Evolutionary conservation across 2,329 filamentous ascomycete species (phyloP).

Genomic region (Aspergillus latus): DNA sequence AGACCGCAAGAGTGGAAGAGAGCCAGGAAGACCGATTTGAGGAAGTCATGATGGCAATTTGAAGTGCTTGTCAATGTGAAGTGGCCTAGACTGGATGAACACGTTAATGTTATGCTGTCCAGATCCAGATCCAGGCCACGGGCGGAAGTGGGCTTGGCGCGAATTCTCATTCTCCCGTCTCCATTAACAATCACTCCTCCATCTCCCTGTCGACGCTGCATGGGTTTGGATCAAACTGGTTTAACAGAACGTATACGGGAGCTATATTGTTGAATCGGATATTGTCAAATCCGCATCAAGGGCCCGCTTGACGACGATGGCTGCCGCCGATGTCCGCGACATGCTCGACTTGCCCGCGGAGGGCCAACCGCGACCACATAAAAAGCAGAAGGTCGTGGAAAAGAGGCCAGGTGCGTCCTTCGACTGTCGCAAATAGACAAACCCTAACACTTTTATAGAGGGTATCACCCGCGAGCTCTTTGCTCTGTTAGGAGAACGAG

Average conservation of each 20-base stretch:
- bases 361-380: slow-evolving; percentile 61
- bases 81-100: not conserved
- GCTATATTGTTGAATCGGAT: not conserved
- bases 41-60: slow-evolving; percentile 34
- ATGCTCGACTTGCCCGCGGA: slow-evolving; percentile 75
- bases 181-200: slow-evolving; percentile 10
- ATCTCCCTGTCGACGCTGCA: slow-evolving; percentile 5
- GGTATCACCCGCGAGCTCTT: slow-evolving; percentile 53
- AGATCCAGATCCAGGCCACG: slow-evolving; percentile 26
- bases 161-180: slow-evolving; percentile 20
- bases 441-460: slow-evolving; percentile 31
- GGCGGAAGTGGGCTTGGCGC: slow-evolving; percentile 27
- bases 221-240: not conserved
- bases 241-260: not conserved
- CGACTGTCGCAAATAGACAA: not conserved
- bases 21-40: slow-evolving; percentile 42
- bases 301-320: slow-evolving; percentile 33
- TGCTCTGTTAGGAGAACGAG: slow-evolving; percentile 52
- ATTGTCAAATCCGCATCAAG: not conserved
- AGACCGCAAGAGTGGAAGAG: slow-evolving; percentile 55
- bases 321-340: slow-evolving; percentile 79
- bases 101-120: slow-evolving; percentile 14
- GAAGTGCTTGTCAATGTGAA: not conserved
- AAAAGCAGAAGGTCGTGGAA: slow-evolving; percentile 70
- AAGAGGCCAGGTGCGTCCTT: slow-evolving; percentile 55